Evolutionary conservation across 371 early-diverging fungal species (phyloP), one percentile per base, ranked within the genome.

Genomic region (Gilbertella persicaria): DNA sequence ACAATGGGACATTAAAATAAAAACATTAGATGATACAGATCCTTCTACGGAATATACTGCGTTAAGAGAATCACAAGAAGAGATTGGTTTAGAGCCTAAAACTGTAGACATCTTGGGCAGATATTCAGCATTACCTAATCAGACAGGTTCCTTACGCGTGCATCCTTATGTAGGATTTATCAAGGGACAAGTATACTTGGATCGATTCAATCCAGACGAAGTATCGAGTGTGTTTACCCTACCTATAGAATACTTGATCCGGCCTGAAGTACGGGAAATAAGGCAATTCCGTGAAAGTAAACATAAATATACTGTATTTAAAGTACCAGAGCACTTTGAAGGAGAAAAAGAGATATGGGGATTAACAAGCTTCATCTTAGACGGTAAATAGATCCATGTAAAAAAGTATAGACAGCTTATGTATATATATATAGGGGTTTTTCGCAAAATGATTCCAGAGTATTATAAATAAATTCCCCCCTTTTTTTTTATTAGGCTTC

Each of bases 51-150:
- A 79, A 45, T 68, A 55, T 10, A 88, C 96, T 2, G 94, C 94
- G 4, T 54, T 94, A 36, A 77, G 96, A 23, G 96, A 95, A 58
- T 89, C 93, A 9, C 39, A 66, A 14, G 95, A 96, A 65, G 96
- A 96, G 60, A 74, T 94, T n/a, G 86, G 83, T 0, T 69, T 94
- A 7, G 44, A 55, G 0, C 53, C 79, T 0, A 52, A 52, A 0
- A 44, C 66, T 4, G 73, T 94, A 0, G 75, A 79, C 13, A 57
- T 92, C 7, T 62, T 96, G 8, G 95, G 95, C 0, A 58, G 64
- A 38, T 77, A 86, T 54, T 71, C 83, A 4, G 53, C 87, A 4
- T 53, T 92, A 42, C 92, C 93, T 5, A 85, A 88, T 62, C 70
- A 79, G 45, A 69, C 72, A 14, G 70, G 75, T 1, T 79, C 82